Percentiles rank a stretch among this genome's conserved stretches.
These are phyloP conservation scores for Carpinus viminea DNA, from an alignment of 306 rosid species.

Conservation along the genomic window DNA sequence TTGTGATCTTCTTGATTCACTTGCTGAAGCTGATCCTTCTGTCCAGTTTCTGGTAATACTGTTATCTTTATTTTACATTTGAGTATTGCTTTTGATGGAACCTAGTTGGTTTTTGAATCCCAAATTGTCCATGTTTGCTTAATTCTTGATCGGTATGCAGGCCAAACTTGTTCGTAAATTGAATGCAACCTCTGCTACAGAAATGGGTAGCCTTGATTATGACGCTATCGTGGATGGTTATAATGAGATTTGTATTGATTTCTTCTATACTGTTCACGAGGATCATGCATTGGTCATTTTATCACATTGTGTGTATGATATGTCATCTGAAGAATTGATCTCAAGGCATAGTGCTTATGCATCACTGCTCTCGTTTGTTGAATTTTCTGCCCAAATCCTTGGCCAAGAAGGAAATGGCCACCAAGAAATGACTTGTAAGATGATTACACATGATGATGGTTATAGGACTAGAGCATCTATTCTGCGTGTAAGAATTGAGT, in stretches of 20 bases:
- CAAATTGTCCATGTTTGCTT: background rate
- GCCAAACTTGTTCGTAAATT: slow-evolving; percentile 69
- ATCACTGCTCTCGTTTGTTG: slow-evolving; percentile 71
- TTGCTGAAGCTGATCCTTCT: slow-evolving; percentile 65
- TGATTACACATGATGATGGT: slow-evolving; percentile 30
- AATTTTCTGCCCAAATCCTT: slow-evolving; percentile 60
- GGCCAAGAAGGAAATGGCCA: slow-evolving; percentile 39
- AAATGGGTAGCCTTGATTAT: slow-evolving; percentile 73
- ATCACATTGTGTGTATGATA: slow-evolving; percentile 88
- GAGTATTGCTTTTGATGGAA: slow-evolving; percentile 16
- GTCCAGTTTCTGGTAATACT: slow-evolving; percentile 57
- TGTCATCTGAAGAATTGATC: slow-evolving; percentile 76
- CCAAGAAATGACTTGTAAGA: slow-evolving; percentile 31
- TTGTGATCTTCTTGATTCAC: slow-evolving; percentile 75
- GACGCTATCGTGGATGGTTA: slow-evolving; percentile 66
- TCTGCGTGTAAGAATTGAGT: slow-evolving; percentile 49
- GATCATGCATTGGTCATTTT: slow-evolving; percentile 73
- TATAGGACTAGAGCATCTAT: slow-evolving; percentile 69
- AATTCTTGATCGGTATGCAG: slow-evolving; percentile 41
- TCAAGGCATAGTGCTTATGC: slow-evolving; percentile 61
- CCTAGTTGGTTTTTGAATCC: slow-evolving; percentile 4
- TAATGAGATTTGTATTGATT: slow-evolving; percentile 48
- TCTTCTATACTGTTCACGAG: slow-evolving; percentile 52
- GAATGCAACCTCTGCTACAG: slow-evolving; percentile 66
- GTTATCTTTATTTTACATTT: slow-evolving; percentile 20